Evolutionary conservation across 768 basidiomycete genomes (phyloP).

Genomic region (Dacryopinax primogenitus): DNA sequence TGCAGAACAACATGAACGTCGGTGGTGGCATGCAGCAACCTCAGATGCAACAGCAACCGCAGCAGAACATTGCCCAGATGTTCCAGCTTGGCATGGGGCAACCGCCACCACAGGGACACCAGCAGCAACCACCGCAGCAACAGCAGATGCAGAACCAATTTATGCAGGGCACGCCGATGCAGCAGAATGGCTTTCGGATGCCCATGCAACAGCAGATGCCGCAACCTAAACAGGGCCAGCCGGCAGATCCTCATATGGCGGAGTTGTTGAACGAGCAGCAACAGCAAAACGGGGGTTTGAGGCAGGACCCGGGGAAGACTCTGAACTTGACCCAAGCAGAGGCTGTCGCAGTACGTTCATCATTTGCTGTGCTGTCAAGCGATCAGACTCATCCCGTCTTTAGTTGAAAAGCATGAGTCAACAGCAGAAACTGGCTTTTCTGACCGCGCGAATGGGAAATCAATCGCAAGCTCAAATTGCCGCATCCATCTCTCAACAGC

Average conservation of each 20-base stretch:
- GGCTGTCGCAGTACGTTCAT: not conserved
- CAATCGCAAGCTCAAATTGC: not conserved
- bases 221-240: not conserved
- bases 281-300: not conserved
- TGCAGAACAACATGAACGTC: slow-evolving; percentile 7
- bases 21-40: slow-evolving; percentile 8
- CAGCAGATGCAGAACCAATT: not conserved
- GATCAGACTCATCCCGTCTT: not conserved
- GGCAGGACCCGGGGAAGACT: not conserved
- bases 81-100: slow-evolving; percentile 2
- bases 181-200: slow-evolving; percentile 10
- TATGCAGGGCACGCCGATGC: not conserved
- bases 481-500: not conserved
- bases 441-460: not conserved
- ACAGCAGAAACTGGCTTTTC: not conserved
- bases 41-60: slow-evolving; percentile 9
- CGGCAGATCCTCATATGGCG: slow-evolving; percentile 4
- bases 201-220: slow-evolving; percentile 13
- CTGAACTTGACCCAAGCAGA: not conserved
- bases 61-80: not conserved
- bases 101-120: not conserved
- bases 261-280: slow-evolving; percentile 5
- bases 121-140: slow-evolving; percentile 7
- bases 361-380: not conserved
- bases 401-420: not conserved